Evolutionary conservation across 352 stramenopile species (phyloP).

Genomic region (Phytophthora hibernalis): DNA sequence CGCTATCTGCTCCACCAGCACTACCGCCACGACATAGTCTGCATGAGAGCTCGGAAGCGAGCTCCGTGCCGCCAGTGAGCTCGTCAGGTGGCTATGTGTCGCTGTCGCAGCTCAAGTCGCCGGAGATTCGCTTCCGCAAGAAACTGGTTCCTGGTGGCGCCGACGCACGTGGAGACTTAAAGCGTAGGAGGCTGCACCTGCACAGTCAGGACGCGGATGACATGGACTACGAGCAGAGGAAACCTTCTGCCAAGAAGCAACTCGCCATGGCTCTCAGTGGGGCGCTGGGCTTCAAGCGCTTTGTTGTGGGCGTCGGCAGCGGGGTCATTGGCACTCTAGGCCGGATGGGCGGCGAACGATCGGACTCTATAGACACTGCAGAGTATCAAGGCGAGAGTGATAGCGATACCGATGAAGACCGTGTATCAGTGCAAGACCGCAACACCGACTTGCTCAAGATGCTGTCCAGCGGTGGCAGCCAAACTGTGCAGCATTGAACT

Average conservation of each 20-base stretch:
- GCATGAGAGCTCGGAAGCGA: slow-evolving; percentile 19
- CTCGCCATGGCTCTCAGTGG: slow-evolving; percentile 39
- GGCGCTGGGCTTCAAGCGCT: slow-evolving; percentile 41
- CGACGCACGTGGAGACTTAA: slow-evolving; percentile 64
- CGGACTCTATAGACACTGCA: slow-evolving; percentile 41
- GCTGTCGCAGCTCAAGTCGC: slow-evolving; percentile 75
- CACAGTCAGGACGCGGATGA: slow-evolving; percentile 45
- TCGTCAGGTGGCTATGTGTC: slow-evolving; percentile 75
- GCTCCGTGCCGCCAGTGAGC: slow-evolving; percentile 40
- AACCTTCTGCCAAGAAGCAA: slow-evolving; percentile 40
- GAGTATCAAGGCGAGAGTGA: slow-evolving; percentile 43
- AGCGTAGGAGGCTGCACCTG: slow-evolving; percentile 59
- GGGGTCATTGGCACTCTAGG: slow-evolving; percentile 40
- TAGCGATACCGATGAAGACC: slow-evolving; percentile 48
- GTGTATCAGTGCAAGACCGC: slow-evolving; percentile 21
- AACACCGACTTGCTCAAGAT: slow-evolving; percentile 61
- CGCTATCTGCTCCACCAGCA: slow-evolving; percentile 22
- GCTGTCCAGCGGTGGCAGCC: slow-evolving; percentile 47
- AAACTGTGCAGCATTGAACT: slow-evolving; percentile 32
- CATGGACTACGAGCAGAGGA: slow-evolving; percentile 32
- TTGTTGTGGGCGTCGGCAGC: slow-evolving; percentile 41
- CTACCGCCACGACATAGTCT: slow-evolving; percentile 28
- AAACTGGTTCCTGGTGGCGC: slow-evolving; percentile 41
- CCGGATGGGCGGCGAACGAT: slow-evolving; percentile 35
- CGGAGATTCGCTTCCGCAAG: slow-evolving; percentile 76